Conservation (phyloP, 2,329 filamentous ascomycete genomes). For the Fusarium illudens region DNA sequence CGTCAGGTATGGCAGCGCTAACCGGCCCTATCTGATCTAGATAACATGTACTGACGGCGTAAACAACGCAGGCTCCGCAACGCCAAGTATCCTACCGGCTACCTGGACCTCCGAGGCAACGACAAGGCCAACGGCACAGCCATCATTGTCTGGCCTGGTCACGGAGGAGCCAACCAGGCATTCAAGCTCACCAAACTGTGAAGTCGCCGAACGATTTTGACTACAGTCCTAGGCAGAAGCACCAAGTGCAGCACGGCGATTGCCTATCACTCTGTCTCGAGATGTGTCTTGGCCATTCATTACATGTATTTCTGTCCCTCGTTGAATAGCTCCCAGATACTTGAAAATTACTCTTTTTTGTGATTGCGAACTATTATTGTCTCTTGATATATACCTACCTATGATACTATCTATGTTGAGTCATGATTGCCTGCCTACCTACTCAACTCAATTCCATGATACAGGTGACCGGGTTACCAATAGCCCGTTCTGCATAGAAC, state of each 20-base stretch:
- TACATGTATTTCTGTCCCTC: background rate
- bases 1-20: background rate
- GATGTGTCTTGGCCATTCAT: background rate
- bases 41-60: background rate
- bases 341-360: background rate
- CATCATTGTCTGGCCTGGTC: background rate
- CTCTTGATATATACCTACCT: too few species aligned
- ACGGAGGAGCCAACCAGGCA: background rate
- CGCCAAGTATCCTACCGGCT: background rate
- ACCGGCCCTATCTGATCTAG: background rate
- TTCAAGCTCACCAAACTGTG: background rate
- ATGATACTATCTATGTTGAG: too few species aligned
- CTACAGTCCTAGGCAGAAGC: too few species aligned
- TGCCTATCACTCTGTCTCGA: too few species aligned
- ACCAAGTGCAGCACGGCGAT: too few species aligned
- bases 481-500: accelerated
- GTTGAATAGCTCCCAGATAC: background rate
- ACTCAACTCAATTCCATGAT: too few species aligned
- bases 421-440: too few species aligned
- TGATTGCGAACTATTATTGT: background rate
- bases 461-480: background rate
- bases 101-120: background rate
- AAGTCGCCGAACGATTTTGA: background rate
- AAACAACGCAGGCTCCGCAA: background rate
- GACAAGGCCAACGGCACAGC: background rate